phyloP scores from a whole-genome alignment of 345 rosid genomes.

The Lepidium didymum region DNA sequence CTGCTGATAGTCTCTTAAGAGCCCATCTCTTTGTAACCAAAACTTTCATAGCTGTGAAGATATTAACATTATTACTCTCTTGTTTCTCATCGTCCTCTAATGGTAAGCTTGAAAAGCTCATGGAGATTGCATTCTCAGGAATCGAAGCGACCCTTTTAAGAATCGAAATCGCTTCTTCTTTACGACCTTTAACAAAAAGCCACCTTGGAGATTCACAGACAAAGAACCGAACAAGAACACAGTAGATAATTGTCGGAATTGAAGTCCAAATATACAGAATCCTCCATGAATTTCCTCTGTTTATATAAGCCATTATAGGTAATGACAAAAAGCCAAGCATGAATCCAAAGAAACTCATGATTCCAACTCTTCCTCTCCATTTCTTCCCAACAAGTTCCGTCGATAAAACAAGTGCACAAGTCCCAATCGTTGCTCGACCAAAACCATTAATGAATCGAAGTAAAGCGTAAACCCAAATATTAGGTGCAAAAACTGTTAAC shows the following conservation, averaged over 20 bases:
- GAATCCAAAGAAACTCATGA: slow-evolving; percentile 37
- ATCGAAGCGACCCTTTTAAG: slow-evolving; percentile 37
- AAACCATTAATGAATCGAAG: slow-evolving; percentile 42
- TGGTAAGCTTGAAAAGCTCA: slow-evolving; percentile 30
- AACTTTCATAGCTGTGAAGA: slow-evolving; percentile 41
- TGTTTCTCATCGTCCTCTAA: slow-evolving; percentile 15
- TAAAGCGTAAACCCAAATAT: slow-evolving; percentile 39
- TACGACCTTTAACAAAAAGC: slow-evolving; percentile 44
- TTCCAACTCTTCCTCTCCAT: slow-evolving; percentile 44
- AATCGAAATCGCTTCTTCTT: slow-evolving; percentile 44
- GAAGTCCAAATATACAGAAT: slow-evolving; percentile 43
- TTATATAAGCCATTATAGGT: slow-evolving; percentile 35
- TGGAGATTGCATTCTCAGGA: slow-evolving; percentile 1
- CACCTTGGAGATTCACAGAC: slow-evolving; percentile 54
- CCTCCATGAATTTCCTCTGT: slow-evolving; percentile 42
- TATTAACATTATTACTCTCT: slow-evolving; percentile 11
- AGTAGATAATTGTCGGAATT: slow-evolving; percentile 34
- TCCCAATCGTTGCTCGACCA: slow-evolving; percentile 41
- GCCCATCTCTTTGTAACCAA: slow-evolving; percentile 49
- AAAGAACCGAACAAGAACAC: slow-evolving; percentile 24
- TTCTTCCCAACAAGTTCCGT: slow-evolving; percentile 43
- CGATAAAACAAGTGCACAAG: slow-evolving; percentile 42
- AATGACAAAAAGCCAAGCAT: slow-evolving; percentile 44
- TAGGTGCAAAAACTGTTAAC: slow-evolving; percentile 33
- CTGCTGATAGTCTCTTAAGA: slow-evolving; percentile 30